Base-by-base conservation (phyloP, 495 filamentous ascomycete species). In the Penicillium angulare region DNA sequence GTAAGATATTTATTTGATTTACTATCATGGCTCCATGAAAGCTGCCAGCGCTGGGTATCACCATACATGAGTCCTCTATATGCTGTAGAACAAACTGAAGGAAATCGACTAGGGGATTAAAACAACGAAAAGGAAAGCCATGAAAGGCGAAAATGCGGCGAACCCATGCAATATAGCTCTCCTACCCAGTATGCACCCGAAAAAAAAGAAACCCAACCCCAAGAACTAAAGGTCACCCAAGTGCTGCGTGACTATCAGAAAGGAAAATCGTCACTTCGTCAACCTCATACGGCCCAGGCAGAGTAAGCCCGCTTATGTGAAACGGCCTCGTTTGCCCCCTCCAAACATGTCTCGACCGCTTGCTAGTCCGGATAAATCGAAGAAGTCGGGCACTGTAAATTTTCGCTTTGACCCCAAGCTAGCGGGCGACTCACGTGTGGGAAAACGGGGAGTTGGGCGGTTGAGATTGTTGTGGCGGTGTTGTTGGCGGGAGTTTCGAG, bases 331-430 rank as follows among this genome's bases (percentile, higher is more conserved):
- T 75, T 95, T 95, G 21, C 82, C 79, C 18, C 83, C 79, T 26
- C 83, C 85, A 63, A 79, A 79, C 47, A 78, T 66, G 56, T 92
- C 89, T 52, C 83, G 82, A 10, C 78, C 77, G 52, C 86, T 80
- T 20, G 80, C 76, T 31, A 88, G 54, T 33, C 78, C 80, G 5
- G 81, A 82, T n/a, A 96, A 66, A 53, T 93, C 89, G 55, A 95
- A 95, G 51, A 91, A 85, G 49, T 96, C 91, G 2, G 80, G 79
- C 31, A 90, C 79, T 34, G 86, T 82, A 50, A 87, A 74, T 56
- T 88, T 85, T 13, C 91, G 80, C 69, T 96, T 96, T 22, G 86
- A 86, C 0, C 91, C 90, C 60, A 79, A 15, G 76, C 80, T 39
- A 80, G 75, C 51, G 57, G 69, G 56, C 41, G 69, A 46, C 55